phyloP scores from a whole-genome alignment of 2,329 filamentous ascomycete genomes.

The Colletotrichum incanum region DNA sequence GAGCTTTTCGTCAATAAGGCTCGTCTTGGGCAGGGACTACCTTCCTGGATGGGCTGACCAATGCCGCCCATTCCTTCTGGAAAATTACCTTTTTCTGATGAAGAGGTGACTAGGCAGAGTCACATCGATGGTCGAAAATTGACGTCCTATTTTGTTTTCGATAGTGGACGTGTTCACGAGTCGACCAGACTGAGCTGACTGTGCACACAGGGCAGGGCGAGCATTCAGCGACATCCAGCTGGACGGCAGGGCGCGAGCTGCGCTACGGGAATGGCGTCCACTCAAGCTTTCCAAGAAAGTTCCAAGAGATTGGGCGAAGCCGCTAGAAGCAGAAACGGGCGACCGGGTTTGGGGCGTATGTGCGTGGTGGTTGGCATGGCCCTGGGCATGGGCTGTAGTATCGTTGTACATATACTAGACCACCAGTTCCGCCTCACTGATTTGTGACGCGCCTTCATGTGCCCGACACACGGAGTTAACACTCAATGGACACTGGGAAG shows the following conservation, averaged over 20 bases:
- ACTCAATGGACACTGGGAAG: neutral
- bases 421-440: neutral
- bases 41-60: neutral
- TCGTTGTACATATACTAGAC: slow-evolving; percentile 2
- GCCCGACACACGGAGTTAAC: neutral
- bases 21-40: neutral
- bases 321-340: slow-evolving; percentile 39
- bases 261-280: slow-evolving; percentile 42
- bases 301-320: slow-evolving; percentile 44
- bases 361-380: slow-evolving; percentile 17
- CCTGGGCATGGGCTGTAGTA: neutral
- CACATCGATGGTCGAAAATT: neutral
- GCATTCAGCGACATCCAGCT: slow-evolving; percentile 31
- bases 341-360: slow-evolving; percentile 24
- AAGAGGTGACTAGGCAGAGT: neutral
- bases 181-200: neutral
- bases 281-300: slow-evolving; percentile 45
- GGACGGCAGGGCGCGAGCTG: slow-evolving; percentile 36
- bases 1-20: neutral
- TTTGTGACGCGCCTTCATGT: slow-evolving; percentile 3
- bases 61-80: slow-evolving; percentile 27
- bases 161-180: neutral
- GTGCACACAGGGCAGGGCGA: slow-evolving; percentile 25
- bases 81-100: slow-evolving; percentile 29
- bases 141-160: neutral